Percentiles rank a stretch among this genome's conserved stretches.
phyloP scores from a whole-genome alignment of 306 rosid genomes.

The Mimosa bimucronata region DNA sequence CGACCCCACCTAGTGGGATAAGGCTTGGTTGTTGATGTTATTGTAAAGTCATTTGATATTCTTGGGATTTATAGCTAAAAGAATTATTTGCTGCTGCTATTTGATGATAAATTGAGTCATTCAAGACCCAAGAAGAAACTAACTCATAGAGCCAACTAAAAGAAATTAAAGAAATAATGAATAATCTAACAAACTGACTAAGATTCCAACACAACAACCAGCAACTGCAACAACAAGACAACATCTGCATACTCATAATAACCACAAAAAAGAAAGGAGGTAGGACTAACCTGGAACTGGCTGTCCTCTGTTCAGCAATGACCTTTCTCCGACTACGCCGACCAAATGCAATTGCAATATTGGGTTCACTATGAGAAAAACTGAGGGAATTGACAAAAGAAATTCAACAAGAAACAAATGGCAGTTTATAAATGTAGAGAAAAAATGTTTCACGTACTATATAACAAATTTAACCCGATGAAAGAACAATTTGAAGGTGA shows the following conservation, averaged over 20 bases:
- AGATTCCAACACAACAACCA: constrained; percentile 7
- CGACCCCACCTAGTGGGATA: too few species aligned
- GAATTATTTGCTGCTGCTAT: not conserved
- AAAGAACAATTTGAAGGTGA: constrained; percentile 27
- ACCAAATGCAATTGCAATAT: constrained; percentile 94
- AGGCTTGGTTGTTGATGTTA: too few species aligned
- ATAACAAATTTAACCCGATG: constrained; percentile 17
- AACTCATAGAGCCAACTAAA: constrained; percentile 21
- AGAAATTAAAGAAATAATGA: constrained; percentile 6
- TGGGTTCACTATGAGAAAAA: constrained; percentile 98
- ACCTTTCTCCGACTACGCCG: constrained; percentile 89
- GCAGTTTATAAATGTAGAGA: constrained; percentile 39
- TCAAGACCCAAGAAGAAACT: constrained; percentile 20
- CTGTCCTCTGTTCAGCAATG: constrained; percentile 97
- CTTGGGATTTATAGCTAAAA: constrained; percentile 1
- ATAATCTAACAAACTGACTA: constrained; percentile 8
- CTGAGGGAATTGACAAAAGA: constrained; percentile 65
- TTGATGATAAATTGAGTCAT: constrained; percentile 3
- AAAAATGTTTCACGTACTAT: constrained; percentile 28
- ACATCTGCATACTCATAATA: constrained; percentile 33
- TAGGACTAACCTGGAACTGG: constrained; percentile 88
- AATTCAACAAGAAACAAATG: constrained; percentile 50
- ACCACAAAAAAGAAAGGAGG: constrained; percentile 22
- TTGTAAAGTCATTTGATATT: constrained; percentile 5
- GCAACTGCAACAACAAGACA: constrained; percentile 11